Evolutionary conservation across 257 asterid species (phyloP), one percentile per base, ranked within the genome.

Genomic region (Mitragyna speciosa): DNA sequence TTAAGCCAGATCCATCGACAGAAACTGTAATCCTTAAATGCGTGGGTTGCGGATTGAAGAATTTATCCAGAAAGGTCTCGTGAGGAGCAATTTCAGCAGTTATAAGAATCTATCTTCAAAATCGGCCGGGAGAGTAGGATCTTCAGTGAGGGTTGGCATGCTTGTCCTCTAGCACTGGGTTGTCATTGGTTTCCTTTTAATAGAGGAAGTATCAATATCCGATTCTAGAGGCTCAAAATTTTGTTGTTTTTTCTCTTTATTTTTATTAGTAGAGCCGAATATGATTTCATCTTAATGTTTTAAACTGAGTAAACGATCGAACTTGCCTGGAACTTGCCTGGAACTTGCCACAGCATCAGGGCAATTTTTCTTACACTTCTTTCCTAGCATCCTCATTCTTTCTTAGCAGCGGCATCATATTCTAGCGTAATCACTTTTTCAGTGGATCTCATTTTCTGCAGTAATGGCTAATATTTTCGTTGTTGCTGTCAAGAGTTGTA

Each of bases 31-130:
- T 89, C 66, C 97, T 94, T 36, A 96, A 84, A 83, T 91, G 98
- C 33, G 88, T 94, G 70, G 99, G 98, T 8, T 89, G 97, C 80
- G 98, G 98, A 77, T 80, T 92, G 75, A 92, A 86, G 95, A 95
- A 95, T 83, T 83, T 93, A 59, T 92, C 97, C 1, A 90, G 97
- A 86, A 95, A 90, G 82, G 83, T 90, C 31, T 88, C 97, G 2
- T 93, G 85, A 92, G 78, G 39, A 36, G 59, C 30, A 75, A 39
- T 59, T 7, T 39, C 70, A 70, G 56, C 2, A 2, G 75, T 10
- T 70, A 45, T 24, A 9, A 59, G 43, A 20, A 22, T 9, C 11
- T 41, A 41, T 39, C 56, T 20, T 22, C 26, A 70, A 70, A 36
- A 41, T 20, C 12, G 31, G 12, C 12, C 77, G 36, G n/a, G n/a